Evolutionary conservation across 1,284 basidiomycete genomes (phyloP), one percentile per base, ranked within the genome.

Genomic region (Hymenochaete sp.): DNA sequence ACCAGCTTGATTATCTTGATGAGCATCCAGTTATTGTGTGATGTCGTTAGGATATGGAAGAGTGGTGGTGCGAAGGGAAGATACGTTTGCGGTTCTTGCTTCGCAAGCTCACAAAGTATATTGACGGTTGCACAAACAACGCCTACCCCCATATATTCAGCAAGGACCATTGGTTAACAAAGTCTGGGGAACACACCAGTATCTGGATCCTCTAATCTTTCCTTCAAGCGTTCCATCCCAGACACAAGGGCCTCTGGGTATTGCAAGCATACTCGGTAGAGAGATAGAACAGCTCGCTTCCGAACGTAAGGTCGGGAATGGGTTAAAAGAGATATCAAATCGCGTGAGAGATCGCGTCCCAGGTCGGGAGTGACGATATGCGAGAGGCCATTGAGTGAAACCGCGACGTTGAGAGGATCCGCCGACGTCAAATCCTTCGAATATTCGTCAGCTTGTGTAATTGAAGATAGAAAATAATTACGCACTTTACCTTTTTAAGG

Each of bases 1-100:
- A 49, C 92, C 58, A 96, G 67, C 66, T 99, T 99, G 62, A 98
- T 84, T 40, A 98, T 86, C 69, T 99, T 99, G 67, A 99, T 99
- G 48, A 98, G 72, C 88, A 98, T 95, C 96, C 96, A 99, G 59
- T 98, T 99, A 64, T 98, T 98, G 22, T 84, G 87, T 24, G 90
- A 92, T 1, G 83, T 91, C 0, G 92, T 97, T 49, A 99, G 70
- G n/a, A 98, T 73, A 54, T 87, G 86, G 62, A 98, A 99, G 39
- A 98, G 67, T 57, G 92, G 89, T 1, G 96, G 96, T 2, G 95
- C 93, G 25, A 97, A 65, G 2, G 78, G 70, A 3, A 96, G 68
- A 58, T 91, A 92, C 47, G 88, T 83, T 53, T 68, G 68, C 4
- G 92, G 89, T 48, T 82, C 80, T 45, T 76, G 68, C 45, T 87